Conservation (phyloP, 495 filamentous ascomycete species). For the Aeminium ludgeri region DNA sequence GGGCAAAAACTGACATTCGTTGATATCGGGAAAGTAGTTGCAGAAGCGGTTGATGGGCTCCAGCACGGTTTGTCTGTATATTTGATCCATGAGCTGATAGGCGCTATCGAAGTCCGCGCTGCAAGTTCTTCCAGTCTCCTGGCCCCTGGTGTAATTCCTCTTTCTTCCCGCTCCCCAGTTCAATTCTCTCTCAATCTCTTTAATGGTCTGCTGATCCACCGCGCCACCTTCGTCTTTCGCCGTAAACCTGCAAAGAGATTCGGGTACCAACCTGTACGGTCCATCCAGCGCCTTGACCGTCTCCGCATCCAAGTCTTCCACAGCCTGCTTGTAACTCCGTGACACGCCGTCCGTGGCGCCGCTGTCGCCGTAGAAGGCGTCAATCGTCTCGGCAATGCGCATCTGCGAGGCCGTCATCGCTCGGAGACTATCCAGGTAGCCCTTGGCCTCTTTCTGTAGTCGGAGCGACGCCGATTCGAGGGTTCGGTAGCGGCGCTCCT, state of each 20-base stretch:
- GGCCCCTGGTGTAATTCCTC: background rate
- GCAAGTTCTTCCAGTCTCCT: background rate
- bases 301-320: conserved; percentile 91
- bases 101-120: background rate
- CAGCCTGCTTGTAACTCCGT: conserved; percentile 91
- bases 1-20: conserved; percentile 54
- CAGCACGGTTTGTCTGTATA: conserved; percentile 64
- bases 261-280: conserved; percentile 55
- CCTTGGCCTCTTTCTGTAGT: conserved; percentile 92
- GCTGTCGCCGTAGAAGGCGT: conserved; percentile 95
- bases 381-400: conserved; percentile 98
- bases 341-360: conserved; percentile 88
- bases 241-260: background rate
- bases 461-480: conserved; percentile 88
- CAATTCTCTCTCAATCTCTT: conserved; percentile 8
- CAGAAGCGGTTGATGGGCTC: conserved; percentile 93
- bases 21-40: conserved; percentile 96
- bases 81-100: conserved; percentile 8
- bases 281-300: conserved; percentile 96
- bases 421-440: conserved; percentile 87
- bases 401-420: conserved; percentile 99
- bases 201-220: background rate
- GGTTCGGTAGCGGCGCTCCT: conserved; percentile 89
- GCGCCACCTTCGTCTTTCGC: conserved; percentile 1
- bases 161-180: conserved; percentile 1